Conservation (phyloP, 768 basidiomycete species). For the Kwoniella europaea region DNA sequence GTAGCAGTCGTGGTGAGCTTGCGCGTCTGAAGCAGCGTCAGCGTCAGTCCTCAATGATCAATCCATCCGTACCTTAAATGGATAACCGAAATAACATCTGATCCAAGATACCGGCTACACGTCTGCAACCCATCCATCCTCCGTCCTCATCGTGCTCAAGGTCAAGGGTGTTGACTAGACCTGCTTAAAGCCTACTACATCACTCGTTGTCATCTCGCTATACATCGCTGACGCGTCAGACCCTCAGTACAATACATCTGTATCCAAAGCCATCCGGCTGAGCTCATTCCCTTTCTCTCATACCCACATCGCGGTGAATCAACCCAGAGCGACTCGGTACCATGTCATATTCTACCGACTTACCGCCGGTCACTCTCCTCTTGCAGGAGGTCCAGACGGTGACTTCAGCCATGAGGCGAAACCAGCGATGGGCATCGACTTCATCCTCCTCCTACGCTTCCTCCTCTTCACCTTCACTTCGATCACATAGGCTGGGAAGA, state of each 20-base stretch:
- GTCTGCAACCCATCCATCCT: too few species aligned
- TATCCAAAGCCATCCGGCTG: background rate
- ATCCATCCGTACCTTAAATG: background rate
- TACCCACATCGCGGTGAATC: background rate
- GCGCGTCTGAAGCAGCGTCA: constrained; percentile 11
- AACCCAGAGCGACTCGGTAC: background rate
- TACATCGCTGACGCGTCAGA: background rate
- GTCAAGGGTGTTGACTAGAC: too few species aligned
- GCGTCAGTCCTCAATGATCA: background rate
- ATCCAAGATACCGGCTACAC: background rate
- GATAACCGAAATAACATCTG: background rate
- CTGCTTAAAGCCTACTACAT: background rate
- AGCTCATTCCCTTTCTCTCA: constrained; percentile 6
- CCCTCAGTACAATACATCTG: too few species aligned
- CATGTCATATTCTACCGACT: constrained; percentile 32
- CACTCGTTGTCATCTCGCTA: background rate
- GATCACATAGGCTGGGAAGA: constrained; percentile 19
- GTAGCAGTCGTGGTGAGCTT: background rate
- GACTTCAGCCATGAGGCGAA: constrained; percentile 94
- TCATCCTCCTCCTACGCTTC: constrained; percentile 43
- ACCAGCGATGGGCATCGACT: constrained; percentile 87
- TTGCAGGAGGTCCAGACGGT: constrained; percentile 89
- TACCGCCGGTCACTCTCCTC: constrained; percentile 62
- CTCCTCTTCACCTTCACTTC: constrained; percentile 40
- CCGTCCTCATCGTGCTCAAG: background rate